Evolutionary conservation across 768 basidiomycete genomes (phyloP), one percentile per base, ranked within the genome.

Genomic region (Cubamyces sp.): DNA sequence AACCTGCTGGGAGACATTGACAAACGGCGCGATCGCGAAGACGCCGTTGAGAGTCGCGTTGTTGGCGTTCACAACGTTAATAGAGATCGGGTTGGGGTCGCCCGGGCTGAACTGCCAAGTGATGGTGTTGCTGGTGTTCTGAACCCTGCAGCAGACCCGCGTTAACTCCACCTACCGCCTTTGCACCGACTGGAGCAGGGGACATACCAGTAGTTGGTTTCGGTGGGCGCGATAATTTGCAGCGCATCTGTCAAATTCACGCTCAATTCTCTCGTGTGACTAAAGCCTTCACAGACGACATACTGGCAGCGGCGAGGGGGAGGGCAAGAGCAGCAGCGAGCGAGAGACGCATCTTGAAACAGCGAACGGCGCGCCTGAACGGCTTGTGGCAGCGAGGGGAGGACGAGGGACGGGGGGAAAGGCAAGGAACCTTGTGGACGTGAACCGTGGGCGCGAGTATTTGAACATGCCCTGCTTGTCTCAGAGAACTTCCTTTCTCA

Each of bases 1-100:
- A 45, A 74, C 75, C 71, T 69, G 50, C 9, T 66, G 51, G 4
- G 74, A 71, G 9, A 73, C 57, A 49, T 74, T 68, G 19, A 77
- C 74, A 55, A 61, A 66, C n/a, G 68, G 61, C 19, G 71, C 73
- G 55, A 78, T 78, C 14, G 71, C 71, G 66, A 77, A 78, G 14
- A 55, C 54, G 30, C 78, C 78, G 66, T 78, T 78, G 49, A 79
- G 71, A 11, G 70, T 70, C 39, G 46, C 49, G 54, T 68, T 71
- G 54, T 74, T 61, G 8, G 51, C 6, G 67, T 79, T 78, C 51
- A 68, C 68, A 63, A 79, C 60, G 40, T 69, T 52, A 41, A 79
- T 74, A 46, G 73, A 57, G 46, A 78, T 70, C n/a, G 73, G 64
- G 55, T 53, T 64, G 14, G 75, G 77, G 64, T 77, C 77, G 25